Evolutionary conservation across 495 filamentous ascomycete genomes (phyloP).

Genomic region (Neurospora tetrasperma): DNA sequence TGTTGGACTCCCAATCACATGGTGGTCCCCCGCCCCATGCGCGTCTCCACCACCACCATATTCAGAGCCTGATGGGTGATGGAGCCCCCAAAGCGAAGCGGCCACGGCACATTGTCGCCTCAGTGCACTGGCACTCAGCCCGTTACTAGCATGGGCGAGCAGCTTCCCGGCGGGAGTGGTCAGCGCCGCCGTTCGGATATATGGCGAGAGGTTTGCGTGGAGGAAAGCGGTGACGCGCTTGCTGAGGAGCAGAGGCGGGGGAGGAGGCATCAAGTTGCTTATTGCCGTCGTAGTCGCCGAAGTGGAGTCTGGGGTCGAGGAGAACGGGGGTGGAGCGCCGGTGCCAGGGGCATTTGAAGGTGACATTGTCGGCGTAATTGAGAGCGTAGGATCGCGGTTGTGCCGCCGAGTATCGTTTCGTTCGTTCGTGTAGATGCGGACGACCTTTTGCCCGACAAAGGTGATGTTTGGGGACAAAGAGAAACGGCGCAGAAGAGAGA

Average conservation of each 20-base stretch:
- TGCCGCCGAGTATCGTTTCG: background rate
- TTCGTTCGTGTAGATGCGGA: background rate
- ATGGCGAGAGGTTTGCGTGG: slow-evolving; percentile 33
- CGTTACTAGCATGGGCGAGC: slow-evolving; percentile 35
- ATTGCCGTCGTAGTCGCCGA: slow-evolving; percentile 6
- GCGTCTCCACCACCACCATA: background rate
- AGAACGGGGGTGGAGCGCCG: background rate
- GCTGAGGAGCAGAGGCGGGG: slow-evolving; percentile 37
- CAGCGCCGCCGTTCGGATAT: slow-evolving; percentile 32
- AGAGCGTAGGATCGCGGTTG: background rate
- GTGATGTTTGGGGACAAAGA: background rate
- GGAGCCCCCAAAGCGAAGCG: slow-evolving; percentile 35
- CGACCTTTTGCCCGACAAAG: background rate
- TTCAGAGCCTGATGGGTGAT: slow-evolving; percentile 11
- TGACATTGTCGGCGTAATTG: background rate
- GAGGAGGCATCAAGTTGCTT: slow-evolving; percentile 12
- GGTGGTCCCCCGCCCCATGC: background rate
- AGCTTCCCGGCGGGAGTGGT: slow-evolving; percentile 38
- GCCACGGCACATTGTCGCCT: slow-evolving; percentile 40
- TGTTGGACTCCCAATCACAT: background rate
- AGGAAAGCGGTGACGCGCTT: slow-evolving; percentile 40
- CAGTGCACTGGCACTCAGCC: slow-evolving; percentile 28
- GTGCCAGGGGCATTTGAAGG: background rate
- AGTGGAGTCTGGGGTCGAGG: background rate
- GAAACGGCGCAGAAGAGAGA: background rate